Evolutionary conservation across 1,139 yeast genomes (phyloP).

Genomic region (Casaregolazyma lundiana): DNA sequence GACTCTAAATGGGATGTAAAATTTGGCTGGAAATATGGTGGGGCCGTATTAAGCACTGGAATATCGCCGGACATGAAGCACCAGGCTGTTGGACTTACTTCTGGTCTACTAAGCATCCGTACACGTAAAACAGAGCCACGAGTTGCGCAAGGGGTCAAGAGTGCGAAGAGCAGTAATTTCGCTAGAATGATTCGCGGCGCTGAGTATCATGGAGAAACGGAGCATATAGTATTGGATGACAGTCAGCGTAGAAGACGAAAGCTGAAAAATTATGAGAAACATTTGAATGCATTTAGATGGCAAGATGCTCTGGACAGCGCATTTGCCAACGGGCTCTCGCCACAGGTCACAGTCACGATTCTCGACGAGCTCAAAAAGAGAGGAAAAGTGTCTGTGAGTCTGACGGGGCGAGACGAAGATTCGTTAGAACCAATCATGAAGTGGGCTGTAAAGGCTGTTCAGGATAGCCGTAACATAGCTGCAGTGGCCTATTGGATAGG

Average conservation of each 20-base stretch:
- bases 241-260: constrained; percentile 44
- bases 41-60: constrained; percentile 85
- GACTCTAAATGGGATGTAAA: constrained; percentile 87
- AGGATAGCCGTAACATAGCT: constrained; percentile 72
- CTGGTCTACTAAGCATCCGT: constrained; percentile 83
- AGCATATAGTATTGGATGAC: constrained; percentile 64
- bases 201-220: constrained; percentile 86
- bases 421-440: constrained; percentile 77
- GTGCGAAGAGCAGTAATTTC: constrained; percentile 46
- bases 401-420: constrained; percentile 79
- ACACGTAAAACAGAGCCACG: constrained; percentile 73
- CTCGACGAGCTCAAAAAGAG: constrained; percentile 79
- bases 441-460: constrained; percentile 72
- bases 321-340: constrained; percentile 67
- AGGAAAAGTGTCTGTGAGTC: constrained; percentile 77
- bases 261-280: constrained; percentile 74
- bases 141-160: constrained; percentile 45
- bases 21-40: constrained; percentile 97
- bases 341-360: constrained; percentile 75
- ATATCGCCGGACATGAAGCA: constrained; percentile 88
- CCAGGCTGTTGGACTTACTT: constrained; percentile 88
- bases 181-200: constrained; percentile 85
- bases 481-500: constrained; percentile 81
- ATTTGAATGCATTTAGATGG: constrained; percentile 86
- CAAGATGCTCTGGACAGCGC: constrained; percentile 87